These are phyloP conservation scores for Odontarrhena argentea DNA, from an alignment of 345 rosid species.

Conservation along the genomic window DNA sequence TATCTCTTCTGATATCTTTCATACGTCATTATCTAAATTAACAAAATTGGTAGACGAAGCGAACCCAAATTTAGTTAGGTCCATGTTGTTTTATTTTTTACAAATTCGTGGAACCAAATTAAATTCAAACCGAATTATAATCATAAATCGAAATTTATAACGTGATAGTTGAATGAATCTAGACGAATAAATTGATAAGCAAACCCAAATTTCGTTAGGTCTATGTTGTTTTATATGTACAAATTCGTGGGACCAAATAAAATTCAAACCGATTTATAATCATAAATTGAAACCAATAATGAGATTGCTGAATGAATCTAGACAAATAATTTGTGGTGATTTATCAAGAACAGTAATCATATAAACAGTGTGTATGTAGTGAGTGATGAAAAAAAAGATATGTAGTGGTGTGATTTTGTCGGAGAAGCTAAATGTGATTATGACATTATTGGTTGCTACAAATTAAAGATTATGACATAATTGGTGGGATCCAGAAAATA, in stretches of 20 bases:
- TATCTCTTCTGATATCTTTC: no score
- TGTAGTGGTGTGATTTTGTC: slow-evolving; percentile 23
- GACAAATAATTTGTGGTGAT: neutral
- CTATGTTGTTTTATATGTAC: neutral
- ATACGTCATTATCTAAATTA: neutral
- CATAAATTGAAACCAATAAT: neutral
- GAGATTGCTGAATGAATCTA: neutral
- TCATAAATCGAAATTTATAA: no score
- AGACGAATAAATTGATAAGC: no score
- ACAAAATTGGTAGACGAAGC: neutral
- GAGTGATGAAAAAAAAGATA: neutral
- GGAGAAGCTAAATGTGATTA: slow-evolving; percentile 17
- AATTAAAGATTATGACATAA: slow-evolving; percentile 25
- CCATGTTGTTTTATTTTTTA: neutral
- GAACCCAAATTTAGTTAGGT: neutral
- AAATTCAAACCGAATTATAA: neutral
- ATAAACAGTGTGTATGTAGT: neutral
- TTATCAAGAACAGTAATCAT: slow-evolving; percentile 16
- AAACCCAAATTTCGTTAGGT: neutral
- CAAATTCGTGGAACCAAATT: neutral
- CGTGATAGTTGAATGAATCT: no score
- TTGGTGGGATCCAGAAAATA: slow-evolving; percentile 17
- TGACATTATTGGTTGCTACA: slow-evolving; percentile 19
- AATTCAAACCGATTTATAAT: neutral
- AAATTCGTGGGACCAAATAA: neutral